Conservation (phyloP, 1,284 basidiomycete species). For the Singerocomus rubriflavus region DNA sequence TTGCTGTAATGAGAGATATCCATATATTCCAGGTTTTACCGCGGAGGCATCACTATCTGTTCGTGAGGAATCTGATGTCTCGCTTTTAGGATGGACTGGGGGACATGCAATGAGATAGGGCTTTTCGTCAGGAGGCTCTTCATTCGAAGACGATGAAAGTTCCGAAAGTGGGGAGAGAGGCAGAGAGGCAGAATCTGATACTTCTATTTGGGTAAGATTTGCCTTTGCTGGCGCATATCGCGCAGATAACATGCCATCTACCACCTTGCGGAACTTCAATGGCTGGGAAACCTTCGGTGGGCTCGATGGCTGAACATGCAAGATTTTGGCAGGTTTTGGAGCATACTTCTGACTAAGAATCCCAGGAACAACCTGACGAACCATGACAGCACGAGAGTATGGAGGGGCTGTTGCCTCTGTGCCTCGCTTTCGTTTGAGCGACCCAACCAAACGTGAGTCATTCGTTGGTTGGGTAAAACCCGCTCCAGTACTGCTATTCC, state of each 20-base stretch:
- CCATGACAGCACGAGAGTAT: conserved; percentile 25
- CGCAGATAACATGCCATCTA: conserved; percentile 34
- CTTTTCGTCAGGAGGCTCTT: conserved; percentile 14
- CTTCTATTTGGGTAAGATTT: conserved; percentile 5
- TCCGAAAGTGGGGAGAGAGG: conserved; percentile 28
- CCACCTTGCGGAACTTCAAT: conserved; percentile 36
- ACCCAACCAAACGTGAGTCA: conserved; percentile 13
- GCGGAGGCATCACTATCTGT: neutral
- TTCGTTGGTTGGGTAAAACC: conserved; percentile 13
- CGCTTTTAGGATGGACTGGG: neutral
- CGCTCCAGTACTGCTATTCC: conserved; percentile 29
- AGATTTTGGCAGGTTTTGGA: conserved; percentile 17
- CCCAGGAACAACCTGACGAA: conserved; percentile 39
- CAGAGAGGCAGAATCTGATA: neutral
- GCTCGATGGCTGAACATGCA: conserved; percentile 16
- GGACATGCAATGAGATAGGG: neutral
- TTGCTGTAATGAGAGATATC: conserved; percentile 3
- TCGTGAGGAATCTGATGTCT: conserved; percentile 2
- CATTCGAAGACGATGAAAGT: conserved; percentile 26
- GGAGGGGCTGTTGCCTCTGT: conserved; percentile 28
- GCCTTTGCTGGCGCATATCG: conserved; percentile 25
- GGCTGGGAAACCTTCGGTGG: conserved; percentile 24
- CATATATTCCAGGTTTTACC: neutral
- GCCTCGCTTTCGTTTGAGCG: conserved; percentile 44
- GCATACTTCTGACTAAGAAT: conserved; percentile 34